These are phyloP conservation scores for Candida nitratophila DNA, from an alignment of 805 yeast species.

Conservation along the genomic window DNA sequence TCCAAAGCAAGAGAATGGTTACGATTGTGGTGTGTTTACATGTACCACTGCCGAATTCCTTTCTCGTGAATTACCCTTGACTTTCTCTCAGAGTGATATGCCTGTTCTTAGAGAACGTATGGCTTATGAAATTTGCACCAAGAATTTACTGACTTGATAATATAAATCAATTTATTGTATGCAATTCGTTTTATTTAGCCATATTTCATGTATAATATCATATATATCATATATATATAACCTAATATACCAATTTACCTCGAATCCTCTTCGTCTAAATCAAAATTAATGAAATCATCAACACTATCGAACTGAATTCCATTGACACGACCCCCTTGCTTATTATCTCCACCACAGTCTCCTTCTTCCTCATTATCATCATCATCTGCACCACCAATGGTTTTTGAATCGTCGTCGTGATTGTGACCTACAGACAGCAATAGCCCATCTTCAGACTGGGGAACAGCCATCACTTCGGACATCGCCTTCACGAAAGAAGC, in stretches of 20 bases:
- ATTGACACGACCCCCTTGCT: too few relatives aligned
- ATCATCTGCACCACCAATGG: too few relatives aligned
- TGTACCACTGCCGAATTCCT: constrained; percentile 68
- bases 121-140: constrained; percentile 48
- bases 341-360: too few relatives aligned
- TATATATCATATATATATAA: background rate
- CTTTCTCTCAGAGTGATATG: constrained; percentile 67
- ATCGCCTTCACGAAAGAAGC: background rate
- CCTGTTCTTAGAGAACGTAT: constrained; percentile 54
- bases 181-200: background rate
- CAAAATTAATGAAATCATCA: background rate
- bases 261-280: background rate
- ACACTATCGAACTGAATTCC: background rate
- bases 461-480: background rate
- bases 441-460: background rate
- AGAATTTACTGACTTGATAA: background rate
- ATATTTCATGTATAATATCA: too few relatives aligned
- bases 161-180: background rate
- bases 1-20: constrained; percentile 87
- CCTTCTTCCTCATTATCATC: too few relatives aligned
- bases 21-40: constrained; percentile 91
- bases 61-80: constrained; percentile 41
- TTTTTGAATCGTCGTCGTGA: background rate
- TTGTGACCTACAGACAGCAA: background rate
- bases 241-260: background rate